phyloP scores from a whole-genome alignment of 2,329 filamentous ascomycete genomes.

The Fusarium anguioides region DNA sequence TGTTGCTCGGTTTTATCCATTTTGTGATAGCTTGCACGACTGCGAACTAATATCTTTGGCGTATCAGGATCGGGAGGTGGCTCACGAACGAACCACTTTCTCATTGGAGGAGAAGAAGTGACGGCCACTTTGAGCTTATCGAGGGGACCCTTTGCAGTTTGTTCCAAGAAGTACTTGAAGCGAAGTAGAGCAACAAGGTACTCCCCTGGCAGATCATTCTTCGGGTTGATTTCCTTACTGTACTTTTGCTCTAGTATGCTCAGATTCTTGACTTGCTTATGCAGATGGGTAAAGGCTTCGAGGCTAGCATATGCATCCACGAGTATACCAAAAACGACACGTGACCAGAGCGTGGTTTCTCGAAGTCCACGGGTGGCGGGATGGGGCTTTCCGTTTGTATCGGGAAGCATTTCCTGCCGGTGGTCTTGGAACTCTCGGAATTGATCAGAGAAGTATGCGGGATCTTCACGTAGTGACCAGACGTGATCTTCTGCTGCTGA shows the following conservation, averaged over 20 bases:
- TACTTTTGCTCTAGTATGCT: not conserved
- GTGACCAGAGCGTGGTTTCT: not conserved
- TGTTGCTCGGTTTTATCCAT: not conserved
- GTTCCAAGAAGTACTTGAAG: not conserved
- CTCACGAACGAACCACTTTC: not conserved
- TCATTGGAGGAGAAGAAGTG: not conserved
- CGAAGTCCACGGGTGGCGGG: not conserved
- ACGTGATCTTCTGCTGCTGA: slow-evolving; percentile 63
- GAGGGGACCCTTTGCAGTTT: not conserved
- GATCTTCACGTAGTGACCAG: slow-evolving; percentile 68
- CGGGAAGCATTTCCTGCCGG: not conserved
- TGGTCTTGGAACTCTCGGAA: slow-evolving; percentile 60
- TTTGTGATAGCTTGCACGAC: not conserved
- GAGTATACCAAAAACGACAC: rapidly evolving
- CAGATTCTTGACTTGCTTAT: not conserved
- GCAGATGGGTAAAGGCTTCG: not conserved
- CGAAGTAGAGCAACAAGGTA: not conserved
- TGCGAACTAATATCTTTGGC: not conserved
- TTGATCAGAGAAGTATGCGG: slow-evolving; percentile 62
- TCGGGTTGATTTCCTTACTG: not conserved
- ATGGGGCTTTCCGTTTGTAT: not conserved
- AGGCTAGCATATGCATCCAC: not conserved
- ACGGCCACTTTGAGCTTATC: not conserved
- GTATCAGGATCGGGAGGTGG: not conserved
- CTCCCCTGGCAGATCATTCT: rapidly evolving